Base-by-base conservation (phyloP, 306 rosid species). In the Fagus sylvatica region DNA sequence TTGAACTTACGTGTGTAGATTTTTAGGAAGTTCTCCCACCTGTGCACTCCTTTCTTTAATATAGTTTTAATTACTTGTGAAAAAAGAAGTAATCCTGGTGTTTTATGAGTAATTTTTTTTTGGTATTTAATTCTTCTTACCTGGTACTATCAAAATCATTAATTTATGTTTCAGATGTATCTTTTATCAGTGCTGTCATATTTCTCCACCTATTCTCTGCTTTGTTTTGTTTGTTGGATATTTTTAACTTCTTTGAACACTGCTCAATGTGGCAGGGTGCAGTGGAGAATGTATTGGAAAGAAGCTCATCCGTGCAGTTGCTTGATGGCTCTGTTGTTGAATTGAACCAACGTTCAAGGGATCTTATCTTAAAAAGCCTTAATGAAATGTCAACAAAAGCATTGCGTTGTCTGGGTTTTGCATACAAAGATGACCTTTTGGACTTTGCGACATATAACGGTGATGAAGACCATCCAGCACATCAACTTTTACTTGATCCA, bases 341-440 rank as follows among this genome's bases (percentile, higher is more conserved):
- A 57, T 75, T 95, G 80, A 93, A 95, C 74, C 74, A 83, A 73
- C 83, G 86, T 66, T 78, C 90, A 16, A 92, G 73, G 88, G 82
- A 78, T 46, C 80, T 65, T 6, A 78, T 95, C 74, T 81, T 91
- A 76, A 89, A 90, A 77, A 83, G 73, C 75, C 97, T 95, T 81
- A 88, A 77, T 74, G 92, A 88, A 71, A 95, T 95, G 98, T 92
- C 98, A 28, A 88, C 90, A 34, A 68, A 89, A 74, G 93, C 98
- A 60, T 84, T 95, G 67, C 93, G 98, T 34, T 92, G 97, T 85
- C 84, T 95, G 85, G 98, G 98, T 79, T 95, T 95, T 82, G 98
- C 98, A 53, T 94, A 87, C 91, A 92, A 92, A 84, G 97, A 89
- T 43, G 95, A 89, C 33, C 89, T 82, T 55, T 70, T 73, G n/a